Evolutionary conservation across 192 early-diverging fungal species (phyloP).

Genomic region (Entomortierella lignicola): DNA sequence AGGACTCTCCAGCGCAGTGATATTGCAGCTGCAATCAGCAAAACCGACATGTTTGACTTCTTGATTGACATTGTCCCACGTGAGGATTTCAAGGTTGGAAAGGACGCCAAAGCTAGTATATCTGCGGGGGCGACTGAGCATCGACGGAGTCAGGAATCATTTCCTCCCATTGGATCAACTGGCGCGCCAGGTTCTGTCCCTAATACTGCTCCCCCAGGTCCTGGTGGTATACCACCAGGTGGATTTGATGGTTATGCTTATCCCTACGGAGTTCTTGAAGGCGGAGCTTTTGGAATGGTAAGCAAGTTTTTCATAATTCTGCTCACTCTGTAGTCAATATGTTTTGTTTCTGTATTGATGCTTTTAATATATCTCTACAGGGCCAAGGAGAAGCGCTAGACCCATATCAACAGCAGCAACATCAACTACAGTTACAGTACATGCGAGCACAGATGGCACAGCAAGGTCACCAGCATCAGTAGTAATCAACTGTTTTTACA

Average conservation of each 20-base stretch:
- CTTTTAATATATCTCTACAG: conserved; percentile 7
- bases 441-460: conserved; percentile 45
- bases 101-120: conserved; percentile 9
- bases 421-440: conserved; percentile 41
- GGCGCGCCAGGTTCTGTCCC: neutral
- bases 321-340: too few species aligned
- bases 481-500: conserved; percentile 19
- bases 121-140: conserved; percentile 17
- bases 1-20: conserved; percentile 94
- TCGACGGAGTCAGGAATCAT: conserved; percentile 45
- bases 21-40: conserved; percentile 86
- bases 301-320: too few species aligned
- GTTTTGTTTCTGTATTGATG: too few species aligned
- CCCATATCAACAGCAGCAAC: conserved; percentile 41
- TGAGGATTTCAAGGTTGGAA: conserved; percentile 68
- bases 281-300: conserved; percentile 38
- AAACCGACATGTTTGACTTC: conserved; percentile 97
- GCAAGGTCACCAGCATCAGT: conserved; percentile 10
- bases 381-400: conserved; percentile 21
- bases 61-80: conserved; percentile 97
- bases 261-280: conserved; percentile 35
- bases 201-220: neutral
- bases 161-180: conserved; percentile 8
- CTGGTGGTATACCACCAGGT: neutral
- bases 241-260: conserved; percentile 44